phyloP scores from a whole-genome alignment of 2,329 filamentous ascomycete species.

The Exophiala aquamarina region DNA sequence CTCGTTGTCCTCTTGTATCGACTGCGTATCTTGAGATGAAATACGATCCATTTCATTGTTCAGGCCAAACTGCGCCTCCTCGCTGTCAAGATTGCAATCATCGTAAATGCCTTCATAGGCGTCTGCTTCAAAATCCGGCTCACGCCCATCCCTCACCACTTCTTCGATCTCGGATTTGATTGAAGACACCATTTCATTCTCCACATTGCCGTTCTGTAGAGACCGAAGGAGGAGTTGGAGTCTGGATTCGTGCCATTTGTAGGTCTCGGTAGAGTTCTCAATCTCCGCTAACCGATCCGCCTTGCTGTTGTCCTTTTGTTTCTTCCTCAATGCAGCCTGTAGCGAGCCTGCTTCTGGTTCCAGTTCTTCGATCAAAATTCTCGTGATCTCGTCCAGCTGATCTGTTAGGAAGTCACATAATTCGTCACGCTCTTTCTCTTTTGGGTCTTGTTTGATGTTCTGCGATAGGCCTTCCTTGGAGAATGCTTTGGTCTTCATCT shows the following conservation, averaged over 20 bases:
- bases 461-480: conserved; percentile 96
- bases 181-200: conserved; percentile 81
- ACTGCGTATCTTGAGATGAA: conserved; percentile 95
- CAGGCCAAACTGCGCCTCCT: conserved; percentile 86
- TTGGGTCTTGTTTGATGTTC: conserved; percentile 91
- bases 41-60: conserved; percentile 76
- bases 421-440: conserved; percentile 91
- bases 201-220: conserved; percentile 88
- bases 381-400: conserved; percentile 88
- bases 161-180: conserved; percentile 92
- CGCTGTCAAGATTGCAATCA: conserved; percentile 86
- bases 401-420: conserved; percentile 79
- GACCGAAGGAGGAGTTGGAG: conserved; percentile 87
- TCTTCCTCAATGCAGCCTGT: conserved; percentile 89
- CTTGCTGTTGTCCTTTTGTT: conserved; percentile 81
- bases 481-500: conserved; percentile 99
- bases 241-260: conserved; percentile 95
- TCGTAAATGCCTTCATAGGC: conserved; percentile 89
- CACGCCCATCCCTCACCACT: conserved; percentile 88
- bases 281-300: conserved; percentile 86
- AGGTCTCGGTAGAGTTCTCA: conserved; percentile 78
- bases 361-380: conserved; percentile 73
- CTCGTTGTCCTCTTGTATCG: conserved; percentile 75
- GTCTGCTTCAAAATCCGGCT: conserved; percentile 80
- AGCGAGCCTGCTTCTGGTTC: conserved; percentile 88